phyloP scores from a whole-genome alignment of 2,329 filamentous ascomycete genomes.

The Leptodontidium sp. region DNA sequence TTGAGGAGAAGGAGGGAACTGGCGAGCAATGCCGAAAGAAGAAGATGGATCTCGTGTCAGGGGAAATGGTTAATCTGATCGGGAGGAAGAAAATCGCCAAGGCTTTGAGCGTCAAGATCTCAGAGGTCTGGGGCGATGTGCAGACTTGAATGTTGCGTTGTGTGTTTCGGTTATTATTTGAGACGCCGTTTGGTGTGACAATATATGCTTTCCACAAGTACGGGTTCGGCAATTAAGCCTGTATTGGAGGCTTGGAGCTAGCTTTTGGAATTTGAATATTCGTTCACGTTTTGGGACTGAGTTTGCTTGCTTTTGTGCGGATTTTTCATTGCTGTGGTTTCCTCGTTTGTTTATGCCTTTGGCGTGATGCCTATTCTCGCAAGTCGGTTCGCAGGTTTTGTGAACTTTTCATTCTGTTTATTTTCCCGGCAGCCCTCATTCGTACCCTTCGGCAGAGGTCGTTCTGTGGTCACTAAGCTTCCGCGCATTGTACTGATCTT shows the following conservation, averaged over 20 bases:
- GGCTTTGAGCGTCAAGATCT: conserved; percentile 71
- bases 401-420: no score
- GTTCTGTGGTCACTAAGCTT: not conserved
- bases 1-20: conserved; percentile 52
- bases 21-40: conserved; percentile 57
- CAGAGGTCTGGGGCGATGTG: conserved; percentile 73
- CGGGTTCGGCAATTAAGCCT: not conserved
- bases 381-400: no score
- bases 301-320: no score
- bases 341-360: no score
- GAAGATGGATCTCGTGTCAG: conserved; percentile 67
- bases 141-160: not conserved
- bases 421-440: no score
- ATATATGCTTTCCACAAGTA: not conserved
- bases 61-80: conserved; percentile 63
- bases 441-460: no score
- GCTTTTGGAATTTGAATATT: not conserved
- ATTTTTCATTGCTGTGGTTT: no score
- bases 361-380: no score
- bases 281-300: no score
- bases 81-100: conserved; percentile 75
- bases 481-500: not conserved
- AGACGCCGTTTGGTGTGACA: not conserved
- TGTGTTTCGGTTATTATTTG: not conserved
- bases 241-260: not conserved